Evolutionary conservation across 2,329 filamentous ascomycete species (phyloP).

Genomic region (Neoscytalidium dimidiatum): DNA sequence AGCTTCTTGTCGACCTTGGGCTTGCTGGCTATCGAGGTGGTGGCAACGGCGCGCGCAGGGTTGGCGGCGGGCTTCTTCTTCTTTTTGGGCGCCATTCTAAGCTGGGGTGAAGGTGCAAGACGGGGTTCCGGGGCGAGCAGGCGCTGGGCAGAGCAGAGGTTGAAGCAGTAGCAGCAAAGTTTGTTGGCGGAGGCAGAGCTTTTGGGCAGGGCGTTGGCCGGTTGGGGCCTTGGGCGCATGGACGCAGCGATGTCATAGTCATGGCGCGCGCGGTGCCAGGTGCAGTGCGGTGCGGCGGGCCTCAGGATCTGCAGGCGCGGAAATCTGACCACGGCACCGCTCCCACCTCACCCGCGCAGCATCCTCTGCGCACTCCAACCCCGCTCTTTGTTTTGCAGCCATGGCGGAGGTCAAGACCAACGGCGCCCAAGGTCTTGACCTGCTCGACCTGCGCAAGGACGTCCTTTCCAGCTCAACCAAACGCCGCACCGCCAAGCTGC

Average conservation of each 20-base stretch:
- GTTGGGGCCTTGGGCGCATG: background rate
- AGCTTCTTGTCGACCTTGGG: slow-evolving; percentile 53
- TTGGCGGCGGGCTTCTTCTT: slow-evolving; percentile 90
- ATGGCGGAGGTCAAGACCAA: slow-evolving; percentile 41
- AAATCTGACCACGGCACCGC: slow-evolving; percentile 17
- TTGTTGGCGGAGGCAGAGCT: background rate
- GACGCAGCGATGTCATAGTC: slow-evolving; percentile 9
- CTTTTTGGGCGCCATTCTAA: slow-evolving; percentile 73
- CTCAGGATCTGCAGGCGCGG: slow-evolving; percentile 18
- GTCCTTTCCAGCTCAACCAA: slow-evolving; percentile 53
- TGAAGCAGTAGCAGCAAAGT: background rate
- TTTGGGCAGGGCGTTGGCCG: background rate
- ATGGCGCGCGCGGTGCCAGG: no score
- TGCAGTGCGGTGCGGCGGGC: no score
- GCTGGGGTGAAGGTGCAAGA: background rate
- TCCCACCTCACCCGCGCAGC: slow-evolving; percentile 4
- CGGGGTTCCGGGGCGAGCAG: background rate
- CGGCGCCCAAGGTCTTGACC: slow-evolving; percentile 34
- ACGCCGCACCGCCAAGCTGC: slow-evolving; percentile 47
- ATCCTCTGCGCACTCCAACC: background rate
- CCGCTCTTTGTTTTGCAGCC: no score
- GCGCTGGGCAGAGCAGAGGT: background rate
- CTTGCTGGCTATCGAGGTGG: slow-evolving; percentile 86
- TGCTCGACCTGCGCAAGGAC: slow-evolving; percentile 40
- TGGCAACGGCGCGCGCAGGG: slow-evolving; percentile 89